These are phyloP conservation scores for Phialemoniopsis sp. DNA, from an alignment of 2,329 filamentous ascomycete genomes.

Conservation along the genomic window DNA sequence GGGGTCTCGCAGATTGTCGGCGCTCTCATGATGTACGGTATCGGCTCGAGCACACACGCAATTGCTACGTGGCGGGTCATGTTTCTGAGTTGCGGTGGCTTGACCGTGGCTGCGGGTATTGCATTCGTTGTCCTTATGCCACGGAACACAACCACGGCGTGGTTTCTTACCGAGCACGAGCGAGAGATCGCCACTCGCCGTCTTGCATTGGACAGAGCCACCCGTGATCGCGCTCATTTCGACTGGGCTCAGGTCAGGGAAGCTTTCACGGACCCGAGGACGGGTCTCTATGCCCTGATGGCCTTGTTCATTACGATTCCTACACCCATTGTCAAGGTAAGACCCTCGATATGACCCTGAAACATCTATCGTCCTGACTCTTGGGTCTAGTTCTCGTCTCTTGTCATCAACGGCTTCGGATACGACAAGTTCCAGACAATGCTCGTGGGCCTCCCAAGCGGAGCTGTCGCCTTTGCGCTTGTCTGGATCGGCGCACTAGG, in stretches of 20 bases:
- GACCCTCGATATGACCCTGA: too few relatives aligned
- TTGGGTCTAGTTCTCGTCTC: conserved; percentile 34
- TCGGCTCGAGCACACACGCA: conserved; percentile 30
- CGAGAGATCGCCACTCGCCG: conserved; percentile 31
- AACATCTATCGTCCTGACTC: conserved; percentile 3
- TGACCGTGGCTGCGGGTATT: conserved; percentile 36
- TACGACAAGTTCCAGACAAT: conserved; percentile 39
- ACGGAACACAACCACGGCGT: conserved; percentile 36
- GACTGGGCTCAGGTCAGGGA: conserved; percentile 37
- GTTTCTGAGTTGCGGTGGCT: conserved; percentile 44
- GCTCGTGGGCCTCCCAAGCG: conserved; percentile 5
- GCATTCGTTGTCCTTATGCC: conserved; percentile 43
- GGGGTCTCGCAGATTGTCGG: conserved; percentile 40
- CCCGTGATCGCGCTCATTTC: conserved; percentile 34
- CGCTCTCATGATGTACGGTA: conserved; percentile 44
- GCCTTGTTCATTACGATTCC: conserved; percentile 41
- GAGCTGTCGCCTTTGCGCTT: conserved; percentile 1
- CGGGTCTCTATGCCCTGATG: conserved; percentile 39
- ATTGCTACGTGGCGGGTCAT: conserved; percentile 41
- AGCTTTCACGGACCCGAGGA: conserved; percentile 34
- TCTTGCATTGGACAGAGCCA: conserved; percentile 24
- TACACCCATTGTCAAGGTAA: conserved; percentile 36
- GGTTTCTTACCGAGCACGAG: conserved; percentile 41
- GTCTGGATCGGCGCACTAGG: conserved; percentile 39
- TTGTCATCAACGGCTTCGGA: conserved; percentile 42